Evolutionary conservation across 257 asterid species (phyloP), one percentile per base, ranked within the genome.

Genomic region (Fraxinus quadrangulata): DNA sequence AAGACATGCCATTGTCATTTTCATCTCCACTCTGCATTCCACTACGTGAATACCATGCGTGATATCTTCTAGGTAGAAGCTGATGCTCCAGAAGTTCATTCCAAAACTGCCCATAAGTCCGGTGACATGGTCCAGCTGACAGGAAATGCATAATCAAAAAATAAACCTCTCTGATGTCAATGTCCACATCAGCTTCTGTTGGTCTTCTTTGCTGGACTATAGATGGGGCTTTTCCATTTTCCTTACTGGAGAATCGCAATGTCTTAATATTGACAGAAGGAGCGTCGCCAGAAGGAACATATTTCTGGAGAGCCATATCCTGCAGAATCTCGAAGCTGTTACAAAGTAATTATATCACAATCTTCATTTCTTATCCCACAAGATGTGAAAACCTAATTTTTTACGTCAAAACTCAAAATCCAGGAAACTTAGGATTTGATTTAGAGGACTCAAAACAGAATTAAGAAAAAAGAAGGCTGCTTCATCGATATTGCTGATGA

Each of bases 11-110:
- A 85, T 95, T 94, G 82, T 93, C 98, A 80, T 95, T 87, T 86
- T 88, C 97, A 76, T 93, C 90, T 75, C 97, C 96, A 65, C 96
- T 91, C 75, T 65, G 92, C 77, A 65, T 68, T 70, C 96, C 96
- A 75, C 89, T 82, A 71, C 98, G 92, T 51, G 99, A 95, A 88
- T 95, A 88, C 98, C 98, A 95, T 17, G 98, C 92, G 86, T 95
- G 99, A 82, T 91, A 95, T 88, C 99, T 88, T 88, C 99, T 90
- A 36, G 99, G 98, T 78, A 95, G 82, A 83, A 93, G 99, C 87
- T 93, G 97, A 90, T 93, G 91, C 88, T 95, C 99, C 78, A 90
- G 88, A 82, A 95, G 99, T 88, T 95, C 99, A 87, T 91, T 93
- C 99, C 97, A 91, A 75, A 95, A 82, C 85, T 93, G 98, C 78